phyloP scores from a whole-genome alignment of 306 rosid species.

The Adenanthera pavonina region DNA sequence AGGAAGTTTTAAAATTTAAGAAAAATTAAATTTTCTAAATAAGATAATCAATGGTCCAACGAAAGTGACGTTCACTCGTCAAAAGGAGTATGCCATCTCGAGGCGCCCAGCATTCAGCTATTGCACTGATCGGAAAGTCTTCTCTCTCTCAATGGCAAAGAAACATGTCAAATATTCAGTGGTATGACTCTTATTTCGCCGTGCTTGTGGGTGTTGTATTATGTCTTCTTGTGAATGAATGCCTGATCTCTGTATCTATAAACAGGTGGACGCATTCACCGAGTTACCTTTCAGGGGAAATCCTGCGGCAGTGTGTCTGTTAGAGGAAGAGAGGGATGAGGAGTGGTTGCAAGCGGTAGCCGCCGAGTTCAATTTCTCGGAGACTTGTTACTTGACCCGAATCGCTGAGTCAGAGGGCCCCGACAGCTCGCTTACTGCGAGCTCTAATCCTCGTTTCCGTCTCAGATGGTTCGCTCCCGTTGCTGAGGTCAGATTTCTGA shows the following conservation, averaged over 20 bases:
- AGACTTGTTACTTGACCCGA: constrained; percentile 56
- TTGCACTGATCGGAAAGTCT: background rate
- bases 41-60: too few relatives aligned
- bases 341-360: constrained; percentile 70
- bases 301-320: constrained; percentile 52
- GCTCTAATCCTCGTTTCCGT: constrained; percentile 53
- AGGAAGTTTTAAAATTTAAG: too few relatives aligned
- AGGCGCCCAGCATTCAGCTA: too few relatives aligned
- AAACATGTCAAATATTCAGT: constrained; percentile 60
- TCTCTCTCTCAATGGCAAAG: constrained; percentile 45
- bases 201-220: background rate
- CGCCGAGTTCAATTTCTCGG: constrained; percentile 61
- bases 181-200: constrained; percentile 43
- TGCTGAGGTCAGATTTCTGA: constrained; percentile 51
- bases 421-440: constrained; percentile 14
- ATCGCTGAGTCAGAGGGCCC: constrained; percentile 29
- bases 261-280: constrained; percentile 56
- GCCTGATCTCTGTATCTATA: too few relatives aligned
- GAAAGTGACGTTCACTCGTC: too few relatives aligned
- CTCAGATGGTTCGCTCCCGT: constrained; percentile 90
- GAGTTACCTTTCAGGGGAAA: constrained; percentile 56
- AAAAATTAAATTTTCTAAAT: too few relatives aligned
- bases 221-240: too few relatives aligned
- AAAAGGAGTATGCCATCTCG: too few relatives aligned
- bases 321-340: constrained; percentile 63